Evolutionary conservation across 257 asterid genomes (phyloP).

Genomic region (Penstemon barbatus): DNA sequence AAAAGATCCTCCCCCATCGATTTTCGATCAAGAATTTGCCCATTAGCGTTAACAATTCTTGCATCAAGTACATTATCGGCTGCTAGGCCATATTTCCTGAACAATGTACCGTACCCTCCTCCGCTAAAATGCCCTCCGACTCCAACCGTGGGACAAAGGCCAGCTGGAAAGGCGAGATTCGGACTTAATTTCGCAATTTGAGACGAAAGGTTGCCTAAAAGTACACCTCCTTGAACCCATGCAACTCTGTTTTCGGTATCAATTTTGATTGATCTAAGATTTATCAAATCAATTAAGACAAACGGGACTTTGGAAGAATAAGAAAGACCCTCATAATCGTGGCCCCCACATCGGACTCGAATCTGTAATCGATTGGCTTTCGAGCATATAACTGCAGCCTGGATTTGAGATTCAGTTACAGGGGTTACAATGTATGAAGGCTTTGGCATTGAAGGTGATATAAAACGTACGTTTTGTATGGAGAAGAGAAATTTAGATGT

Average conservation of each 20-base stretch:
- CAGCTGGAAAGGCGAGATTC: conserved; percentile 44
- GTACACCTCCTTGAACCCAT: conserved; percentile 45
- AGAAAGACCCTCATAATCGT: conserved; percentile 56
- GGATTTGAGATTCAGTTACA: conserved; percentile 28
- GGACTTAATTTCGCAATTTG: conserved; percentile 17
- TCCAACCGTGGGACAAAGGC: conserved; percentile 50
- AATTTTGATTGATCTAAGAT: conserved; percentile 27
- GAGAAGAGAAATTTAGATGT: conserved; percentile 36
- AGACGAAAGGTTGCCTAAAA: conserved; percentile 39
- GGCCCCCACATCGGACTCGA: conserved; percentile 49
- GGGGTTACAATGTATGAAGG: conserved; percentile 38
- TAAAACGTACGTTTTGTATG: conserved; percentile 40
- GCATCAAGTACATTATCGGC: conserved; percentile 50
- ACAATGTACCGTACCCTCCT: conserved; percentile 48
- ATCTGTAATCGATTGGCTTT: conserved; percentile 26
- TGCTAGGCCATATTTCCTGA: conserved; percentile 39
- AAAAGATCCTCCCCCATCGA: conserved; percentile 56
- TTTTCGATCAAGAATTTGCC: conserved; percentile 37
- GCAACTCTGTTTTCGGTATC: conserved; percentile 26
- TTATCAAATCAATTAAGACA: conserved; percentile 38
- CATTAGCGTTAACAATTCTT: conserved; percentile 30
- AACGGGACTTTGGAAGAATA: conserved; percentile 36
- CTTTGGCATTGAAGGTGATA: conserved; percentile 35
- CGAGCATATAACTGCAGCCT: conserved; percentile 26
- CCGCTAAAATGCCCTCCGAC: conserved; percentile 54